Conservation (phyloP, 2,329 filamentous ascomycete species). For the Sporothrix luriei region DNA sequence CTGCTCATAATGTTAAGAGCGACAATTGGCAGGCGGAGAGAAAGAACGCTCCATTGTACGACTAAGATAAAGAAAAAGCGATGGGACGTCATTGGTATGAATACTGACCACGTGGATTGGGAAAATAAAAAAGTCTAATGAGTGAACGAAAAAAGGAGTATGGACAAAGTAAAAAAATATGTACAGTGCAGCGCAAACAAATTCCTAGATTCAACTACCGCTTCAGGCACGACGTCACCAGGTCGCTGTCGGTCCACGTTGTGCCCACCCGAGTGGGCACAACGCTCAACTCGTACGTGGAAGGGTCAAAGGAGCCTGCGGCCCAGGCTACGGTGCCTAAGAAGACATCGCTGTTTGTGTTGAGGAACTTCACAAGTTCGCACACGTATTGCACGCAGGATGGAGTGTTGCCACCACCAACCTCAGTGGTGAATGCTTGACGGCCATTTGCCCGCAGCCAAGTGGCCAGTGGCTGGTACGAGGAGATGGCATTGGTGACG, state of each 20-base stretch:
- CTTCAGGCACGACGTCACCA: constrained; percentile 33
- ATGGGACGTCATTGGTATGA: too few species aligned
- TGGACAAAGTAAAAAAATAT: neutral
- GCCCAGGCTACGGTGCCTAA: constrained; percentile 40
- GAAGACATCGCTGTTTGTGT: constrained; percentile 42
- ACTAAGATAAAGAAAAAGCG: neutral
- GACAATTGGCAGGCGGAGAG: too few species aligned
- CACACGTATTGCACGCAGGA: constrained; percentile 43
- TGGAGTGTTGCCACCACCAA: constrained; percentile 44
- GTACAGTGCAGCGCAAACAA: neutral
- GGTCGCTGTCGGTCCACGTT: constrained; percentile 32
- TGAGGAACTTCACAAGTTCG: constrained; percentile 42
- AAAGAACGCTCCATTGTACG: too few species aligned
- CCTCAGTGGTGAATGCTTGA: constrained; percentile 44
- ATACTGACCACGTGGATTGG: too few species aligned
- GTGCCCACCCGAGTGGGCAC: constrained; percentile 39
- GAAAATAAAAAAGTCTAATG: neutral
- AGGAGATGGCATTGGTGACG: constrained; percentile 50
- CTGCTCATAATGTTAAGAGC: too few species aligned
- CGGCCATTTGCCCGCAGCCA: constrained; percentile 43
- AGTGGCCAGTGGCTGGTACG: constrained; percentile 47
- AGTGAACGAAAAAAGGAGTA: neutral
- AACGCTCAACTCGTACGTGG: constrained; percentile 38
- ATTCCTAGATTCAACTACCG: neutral
- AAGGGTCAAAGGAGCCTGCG: constrained; percentile 37